Percentiles rank a stretch among this genome's conserved stretches.
phyloP scores from a whole-genome alignment of 2,329 filamentous ascomycete genomes.

The Furcasterigmium sp. region DNA sequence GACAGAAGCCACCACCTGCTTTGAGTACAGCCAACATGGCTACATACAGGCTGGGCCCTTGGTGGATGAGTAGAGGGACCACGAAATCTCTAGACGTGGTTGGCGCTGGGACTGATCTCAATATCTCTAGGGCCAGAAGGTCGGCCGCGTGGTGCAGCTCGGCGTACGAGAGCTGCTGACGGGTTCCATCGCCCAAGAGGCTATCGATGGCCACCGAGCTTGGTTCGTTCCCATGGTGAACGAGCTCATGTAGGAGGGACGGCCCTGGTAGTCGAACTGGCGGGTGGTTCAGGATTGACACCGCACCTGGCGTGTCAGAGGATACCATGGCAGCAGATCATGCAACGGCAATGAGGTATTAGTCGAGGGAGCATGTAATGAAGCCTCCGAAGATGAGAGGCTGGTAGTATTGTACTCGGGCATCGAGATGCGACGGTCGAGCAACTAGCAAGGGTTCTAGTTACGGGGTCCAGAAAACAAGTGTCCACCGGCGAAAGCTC shows the following conservation, averaged over 20 bases:
- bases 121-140: slow-evolving; percentile 41
- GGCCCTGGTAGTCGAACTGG: slow-evolving; percentile 37
- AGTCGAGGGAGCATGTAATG: no score
- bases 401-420: no score
- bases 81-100: slow-evolving; percentile 28
- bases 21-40: slow-evolving; percentile 73
- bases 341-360: no score
- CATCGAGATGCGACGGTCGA: no score
- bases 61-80: slow-evolving; percentile 72
- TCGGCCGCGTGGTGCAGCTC: slow-evolving; percentile 56
- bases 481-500: no score
- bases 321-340: no score
- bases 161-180: slow-evolving; percentile 51
- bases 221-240: slow-evolving; percentile 35
- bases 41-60: slow-evolving; percentile 73
- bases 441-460: no score
- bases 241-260: slow-evolving; percentile 50
- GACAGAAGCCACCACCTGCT: slow-evolving; percentile 80
- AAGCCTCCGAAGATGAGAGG: no score
- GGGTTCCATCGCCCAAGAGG: slow-evolving; percentile 39
- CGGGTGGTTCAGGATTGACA: slow-evolving; percentile 42
- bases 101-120: background rate
- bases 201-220: slow-evolving; percentile 59
- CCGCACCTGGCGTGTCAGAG: background rate
- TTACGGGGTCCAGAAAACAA: no score